Conservation (phyloP, 2,329 filamentous ascomycete species). For the Cladosporium austrohemisphaericum region DNA sequence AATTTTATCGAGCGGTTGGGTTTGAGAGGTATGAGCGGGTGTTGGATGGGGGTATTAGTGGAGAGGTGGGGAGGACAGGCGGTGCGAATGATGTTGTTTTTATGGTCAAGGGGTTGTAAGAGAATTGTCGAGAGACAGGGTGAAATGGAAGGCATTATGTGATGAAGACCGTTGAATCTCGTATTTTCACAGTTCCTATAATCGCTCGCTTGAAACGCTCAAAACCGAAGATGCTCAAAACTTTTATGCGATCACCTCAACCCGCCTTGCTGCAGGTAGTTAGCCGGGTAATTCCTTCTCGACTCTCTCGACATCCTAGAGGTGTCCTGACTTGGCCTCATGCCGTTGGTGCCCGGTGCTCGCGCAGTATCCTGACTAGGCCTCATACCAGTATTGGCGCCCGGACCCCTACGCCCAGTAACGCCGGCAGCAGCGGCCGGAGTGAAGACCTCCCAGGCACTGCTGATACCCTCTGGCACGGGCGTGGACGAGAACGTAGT, state of each 20-base stretch:
- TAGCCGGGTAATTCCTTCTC: not conserved
- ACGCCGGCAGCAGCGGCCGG: constrained; percentile 7
- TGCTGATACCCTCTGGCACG: constrained; percentile 10
- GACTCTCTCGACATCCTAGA: constrained; percentile 6
- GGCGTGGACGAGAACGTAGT: not conserved
- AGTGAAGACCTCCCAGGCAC: constrained; percentile 5
- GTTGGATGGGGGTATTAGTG: constrained; percentile 11
- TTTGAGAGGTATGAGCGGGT: not conserved
- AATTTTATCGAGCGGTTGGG: constrained; percentile 16
- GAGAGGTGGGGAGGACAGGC: constrained; percentile 3
- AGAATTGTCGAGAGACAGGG: too few relatives aligned
- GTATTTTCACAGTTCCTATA: not conserved
- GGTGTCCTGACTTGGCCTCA: not conserved
- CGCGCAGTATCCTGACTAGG: not conserved
- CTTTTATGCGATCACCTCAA: constrained; percentile 2
- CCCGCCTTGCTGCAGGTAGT: not conserved
- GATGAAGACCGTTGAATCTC: not conserved
- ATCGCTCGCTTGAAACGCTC: constrained; percentile 9
- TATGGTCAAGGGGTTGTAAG: constrained; percentile 1
- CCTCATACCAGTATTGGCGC: constrained; percentile 3
- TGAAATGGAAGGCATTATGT: too few relatives aligned
- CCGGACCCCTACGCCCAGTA: constrained; percentile 4
- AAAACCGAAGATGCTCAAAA: not conserved
- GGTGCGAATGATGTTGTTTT: not conserved
- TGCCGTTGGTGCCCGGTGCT: not conserved